Conservation (phyloP, 805 yeast species). For the Cyberlindnera petersonii region DNA sequence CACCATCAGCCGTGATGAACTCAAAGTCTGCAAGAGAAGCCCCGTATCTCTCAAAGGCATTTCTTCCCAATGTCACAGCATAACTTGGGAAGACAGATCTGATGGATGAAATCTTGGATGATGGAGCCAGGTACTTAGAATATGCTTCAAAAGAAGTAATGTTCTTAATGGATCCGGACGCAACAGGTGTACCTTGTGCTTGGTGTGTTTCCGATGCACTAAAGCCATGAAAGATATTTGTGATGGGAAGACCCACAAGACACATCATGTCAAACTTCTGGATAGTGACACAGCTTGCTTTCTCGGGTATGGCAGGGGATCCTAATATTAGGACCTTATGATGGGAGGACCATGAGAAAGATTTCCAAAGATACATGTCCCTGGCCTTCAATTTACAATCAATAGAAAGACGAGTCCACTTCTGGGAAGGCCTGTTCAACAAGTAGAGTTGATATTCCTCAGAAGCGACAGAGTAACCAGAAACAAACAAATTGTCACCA, state of each 20-base stretch:
- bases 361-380: conserved; percentile 60
- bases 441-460: conserved; percentile 42
- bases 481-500: conserved; percentile 60
- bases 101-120: conserved; percentile 59
- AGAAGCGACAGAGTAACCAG: conserved; percentile 53
- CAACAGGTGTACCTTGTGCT: not conserved
- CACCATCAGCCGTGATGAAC: conserved; percentile 66
- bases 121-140: conserved; percentile 73
- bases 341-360: conserved; percentile 74
- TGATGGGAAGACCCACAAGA: conserved; percentile 51
- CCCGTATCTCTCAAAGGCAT: conserved; percentile 66
- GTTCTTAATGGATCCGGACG: conserved; percentile 11
- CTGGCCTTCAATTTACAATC: conserved; percentile 39
- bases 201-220: not conserved
- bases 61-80: conserved; percentile 74
- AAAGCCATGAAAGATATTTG: conserved; percentile 36
- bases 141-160: conserved; percentile 53
- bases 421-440: conserved; percentile 50
- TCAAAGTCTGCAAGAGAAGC: conserved; percentile 67
- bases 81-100: conserved; percentile 71
- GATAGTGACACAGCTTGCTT: conserved; percentile 32
- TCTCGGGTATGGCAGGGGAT: conserved; percentile 22
- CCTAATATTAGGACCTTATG: conserved; percentile 67
- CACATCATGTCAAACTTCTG: conserved; percentile 42
- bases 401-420: conserved; percentile 62